A percentile compares a stretch with the other conserved stretches of the same genome.
phyloP scores from a whole-genome alignment of 306 rosid genomes.

The Lathyrus aphaca region DNA sequence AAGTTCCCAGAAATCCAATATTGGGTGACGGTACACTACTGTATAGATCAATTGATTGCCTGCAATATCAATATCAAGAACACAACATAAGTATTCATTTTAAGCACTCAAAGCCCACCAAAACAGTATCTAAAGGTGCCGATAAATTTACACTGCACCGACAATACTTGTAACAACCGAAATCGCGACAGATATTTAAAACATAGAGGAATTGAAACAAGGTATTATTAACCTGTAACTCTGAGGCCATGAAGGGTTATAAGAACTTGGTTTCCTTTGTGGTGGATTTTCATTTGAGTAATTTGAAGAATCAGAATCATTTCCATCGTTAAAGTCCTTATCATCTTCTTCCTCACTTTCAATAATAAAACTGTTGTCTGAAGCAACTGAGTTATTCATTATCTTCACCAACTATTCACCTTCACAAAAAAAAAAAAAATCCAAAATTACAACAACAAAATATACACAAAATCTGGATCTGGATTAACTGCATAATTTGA shows the following conservation, averaged over 20 bases:
- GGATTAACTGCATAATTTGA: conserved; percentile 7
- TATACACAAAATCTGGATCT: conserved; percentile 8
- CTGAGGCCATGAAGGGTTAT: conserved; percentile 86
- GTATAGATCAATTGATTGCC: conserved; percentile 94
- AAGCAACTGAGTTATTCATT: conserved; percentile 74
- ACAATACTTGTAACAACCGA: not conserved
- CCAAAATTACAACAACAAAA: not conserved
- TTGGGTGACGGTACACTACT: conserved; percentile 90
- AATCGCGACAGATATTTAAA: not conserved
- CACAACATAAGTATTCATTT: conserved; percentile 26
- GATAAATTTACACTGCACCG: too few species aligned
- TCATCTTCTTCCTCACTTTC: conserved; percentile 84
- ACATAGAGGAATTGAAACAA: conserved; percentile 20
- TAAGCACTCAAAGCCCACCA: not conserved
- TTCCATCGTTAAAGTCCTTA: conserved; percentile 55
- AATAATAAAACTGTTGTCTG: conserved; percentile 76
- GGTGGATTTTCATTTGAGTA: conserved; percentile 59
- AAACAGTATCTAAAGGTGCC: too few species aligned
- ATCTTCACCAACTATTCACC: conserved; percentile 48
- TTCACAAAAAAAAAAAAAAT: conserved; percentile 26
- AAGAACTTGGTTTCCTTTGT: conserved; percentile 67
- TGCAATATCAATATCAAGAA: conserved; percentile 46
- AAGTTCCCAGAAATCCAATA: conserved; percentile 83
- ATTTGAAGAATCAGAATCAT: conserved; percentile 79
- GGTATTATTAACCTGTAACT: conserved; percentile 75